A percentile compares a stretch with the other conserved stretches of the same genome.
Conservation (phyloP, 2,329 filamentous ascomycete species). For the Beauveria australis region DNA sequence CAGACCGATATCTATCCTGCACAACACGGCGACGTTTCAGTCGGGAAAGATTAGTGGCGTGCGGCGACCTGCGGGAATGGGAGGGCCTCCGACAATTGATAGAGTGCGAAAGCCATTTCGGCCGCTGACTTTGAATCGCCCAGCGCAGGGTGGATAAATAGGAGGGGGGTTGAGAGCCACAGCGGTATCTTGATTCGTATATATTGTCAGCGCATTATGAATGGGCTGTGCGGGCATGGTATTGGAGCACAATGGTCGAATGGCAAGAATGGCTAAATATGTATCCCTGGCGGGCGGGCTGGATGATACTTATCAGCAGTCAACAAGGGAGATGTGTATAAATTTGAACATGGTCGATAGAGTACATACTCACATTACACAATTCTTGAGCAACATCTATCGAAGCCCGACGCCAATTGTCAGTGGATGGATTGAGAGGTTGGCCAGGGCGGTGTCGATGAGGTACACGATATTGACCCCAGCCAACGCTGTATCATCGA, state of each 20-base stretch:
- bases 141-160: conserved; percentile 5
- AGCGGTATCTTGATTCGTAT: background rate
- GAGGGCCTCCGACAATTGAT: conserved; percentile 40
- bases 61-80: conserved; percentile 37
- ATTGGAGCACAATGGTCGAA: no score
- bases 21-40: conserved; percentile 43
- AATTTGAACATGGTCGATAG: no score
- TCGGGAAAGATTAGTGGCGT: conserved; percentile 28
- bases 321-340: no score
- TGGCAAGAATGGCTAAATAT: no score
- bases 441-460: background rate
- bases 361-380: no score
- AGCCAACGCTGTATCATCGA: no score
- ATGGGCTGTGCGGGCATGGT: no score
- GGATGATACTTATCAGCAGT: no score
- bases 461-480: background rate
- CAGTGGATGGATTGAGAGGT: no score
- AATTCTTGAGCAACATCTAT: no score
- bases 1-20: conserved; percentile 36
- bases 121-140: conserved; percentile 44
- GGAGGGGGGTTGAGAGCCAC: background rate
- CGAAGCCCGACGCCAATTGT: no score
- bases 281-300: no score
- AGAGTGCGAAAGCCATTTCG: conserved; percentile 48
- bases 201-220: background rate